Conservation (phyloP, 345 rosid genomes). For the Noccaea bulbosa region DNA sequence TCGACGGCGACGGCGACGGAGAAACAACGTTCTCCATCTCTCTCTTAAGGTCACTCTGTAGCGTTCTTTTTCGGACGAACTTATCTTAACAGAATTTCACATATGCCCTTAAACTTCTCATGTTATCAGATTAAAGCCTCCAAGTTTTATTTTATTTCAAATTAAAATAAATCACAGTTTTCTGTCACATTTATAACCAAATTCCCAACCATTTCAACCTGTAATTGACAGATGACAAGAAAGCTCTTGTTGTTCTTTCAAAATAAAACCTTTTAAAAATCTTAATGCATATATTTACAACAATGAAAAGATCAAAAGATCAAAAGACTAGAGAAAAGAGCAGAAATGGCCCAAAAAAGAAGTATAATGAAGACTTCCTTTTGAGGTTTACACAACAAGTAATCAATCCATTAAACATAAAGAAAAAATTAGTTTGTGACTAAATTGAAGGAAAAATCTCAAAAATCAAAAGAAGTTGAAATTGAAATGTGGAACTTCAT, state of each 20-base stretch:
- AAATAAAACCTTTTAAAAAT: not conserved
- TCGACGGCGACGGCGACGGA: slow-evolving; percentile 21
- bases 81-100: not conserved
- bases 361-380: not conserved
- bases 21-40: slow-evolving; percentile 38
- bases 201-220: not conserved
- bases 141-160: not conserved
- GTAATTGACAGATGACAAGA: slow-evolving; percentile 2
- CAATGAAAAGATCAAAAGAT: too few species aligned
- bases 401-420: not conserved
- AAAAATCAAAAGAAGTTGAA: not conserved
- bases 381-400: not conserved
- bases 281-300: slow-evolving; percentile 5
- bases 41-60: slow-evolving; percentile 15
- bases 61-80: not conserved
- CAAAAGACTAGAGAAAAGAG: not conserved
- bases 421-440: not conserved
- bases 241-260: not conserved
- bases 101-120: not conserved
- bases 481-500: slow-evolving; percentile 23
- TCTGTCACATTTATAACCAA: not conserved
- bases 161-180: too few species aligned
- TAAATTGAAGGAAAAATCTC: not conserved
- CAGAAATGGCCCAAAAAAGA: not conserved
- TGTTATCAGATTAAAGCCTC: not conserved